Evolutionary conservation across 176 grass and related monocot species (phyloP), one percentile per base, ranked within the genome.

Genomic region (Oryza rufipogon): DNA sequence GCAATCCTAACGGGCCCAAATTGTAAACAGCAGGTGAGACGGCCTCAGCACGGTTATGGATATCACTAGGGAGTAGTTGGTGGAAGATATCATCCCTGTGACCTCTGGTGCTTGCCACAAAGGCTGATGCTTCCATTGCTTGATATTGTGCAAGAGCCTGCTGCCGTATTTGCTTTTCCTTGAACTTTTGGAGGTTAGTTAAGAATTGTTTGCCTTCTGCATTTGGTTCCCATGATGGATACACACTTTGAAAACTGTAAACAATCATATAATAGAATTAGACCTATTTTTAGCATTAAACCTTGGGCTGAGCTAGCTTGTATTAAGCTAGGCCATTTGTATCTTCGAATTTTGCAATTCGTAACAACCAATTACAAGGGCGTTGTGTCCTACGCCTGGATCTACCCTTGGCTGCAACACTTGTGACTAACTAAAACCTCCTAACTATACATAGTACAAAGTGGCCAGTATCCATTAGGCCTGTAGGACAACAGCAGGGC

Each of bases 241-340:
- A 99, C 4, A 91, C 92, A 81, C 88, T 91, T 71, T 89, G 91
- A 77, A 99, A 99, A 72, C 96, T 99, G 96, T 56, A 68, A 89
- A 44, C 6, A 85, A 83, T 14, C 7, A 85, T 23, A 41, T 64
- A 66, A 84, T 16, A 39, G 17, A 46, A n/a, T 80, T 73, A 84
- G 70, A 49, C n/a, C 56, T 65, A 64, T 75, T 19, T 22, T 60
- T 60, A 60, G 56, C 9, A 20, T 7, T 2, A 60, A n/a, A 6
- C 56, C 51, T 54, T n/a, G 6, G 17, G 56, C 19, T 11, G 56
- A 60, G 56, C 56, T 20, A 60, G 56, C 56, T 63, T 63, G 19
- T 63, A 63, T n/a, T 15, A n/a, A n/a, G 19, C 54, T 60, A n/a
- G 3, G 56, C 20, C 54, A 60, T 60, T n/a, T 60, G 6, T 60